Base-by-base conservation (phyloP, 2,329 filamentous ascomycete species). In the Colletotrichum orchidophilum region DNA sequence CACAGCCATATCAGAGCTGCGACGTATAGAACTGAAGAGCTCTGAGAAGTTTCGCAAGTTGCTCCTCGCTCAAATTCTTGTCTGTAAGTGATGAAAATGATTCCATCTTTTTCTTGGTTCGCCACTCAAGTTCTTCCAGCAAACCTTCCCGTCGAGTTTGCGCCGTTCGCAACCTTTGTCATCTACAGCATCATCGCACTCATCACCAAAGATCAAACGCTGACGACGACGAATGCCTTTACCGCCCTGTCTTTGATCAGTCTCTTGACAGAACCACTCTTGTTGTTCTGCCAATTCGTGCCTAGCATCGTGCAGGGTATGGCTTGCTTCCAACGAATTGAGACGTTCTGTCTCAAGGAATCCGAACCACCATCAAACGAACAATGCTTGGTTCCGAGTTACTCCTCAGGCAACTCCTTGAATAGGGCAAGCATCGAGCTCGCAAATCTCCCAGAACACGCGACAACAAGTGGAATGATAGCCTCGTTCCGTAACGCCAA, bases 1-100 rank as follows among this genome's bases (percentile, higher is more conserved):
- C 35, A 24, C 39, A 0, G 63, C 72, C 15, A 71, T 77, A 11
- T 55, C 71, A 18, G 63, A 68, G 7, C 15, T 76, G 18, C 72
- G 76, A n/a, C 69, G 58, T 5, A 15, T 33, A 13, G 76, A 78
- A 24, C 50, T 77, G 3, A 63, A 59, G 70, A 66, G 12, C 18
- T 77, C 76, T 1, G 73, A 71, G 26, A 74, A 63, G 24, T 78
- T 71, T 70, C 63, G 75, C 27, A 63, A 72, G 46, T 55, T 77
- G 15, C 66, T 75, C 11, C 54, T 60, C 3, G 29, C 61, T n/a
- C 74, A 24, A 31, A 64, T 70, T 63, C 50, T 59, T 57, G 24
- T 68, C 71, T 21, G 68, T 75, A 27, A 69, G 63, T 31, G n/a
- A n/a, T n/a, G n/a, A n/a, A n/a, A n/a, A n/a, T n/a, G n/a, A n/a